Conservation (phyloP, 176 grass and related monocot genomes). For the Dactylis glomerata region DNA sequence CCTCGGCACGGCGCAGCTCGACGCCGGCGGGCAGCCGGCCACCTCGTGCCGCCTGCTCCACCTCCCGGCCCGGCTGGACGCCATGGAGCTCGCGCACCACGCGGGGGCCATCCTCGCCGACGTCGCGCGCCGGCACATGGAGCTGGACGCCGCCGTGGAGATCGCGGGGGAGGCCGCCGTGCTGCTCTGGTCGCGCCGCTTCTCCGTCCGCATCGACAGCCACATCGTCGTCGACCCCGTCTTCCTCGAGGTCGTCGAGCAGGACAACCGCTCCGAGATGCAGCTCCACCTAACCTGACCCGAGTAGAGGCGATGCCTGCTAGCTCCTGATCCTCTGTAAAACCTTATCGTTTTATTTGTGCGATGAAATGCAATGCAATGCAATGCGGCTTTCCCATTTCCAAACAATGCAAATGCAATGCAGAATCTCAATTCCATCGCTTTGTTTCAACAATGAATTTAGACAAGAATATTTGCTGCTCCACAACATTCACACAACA, state of each 20-base stretch:
- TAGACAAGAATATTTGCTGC: background rate
- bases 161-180: slow-evolving; percentile 53
- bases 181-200: slow-evolving; percentile 52
- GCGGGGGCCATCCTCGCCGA: slow-evolving; percentile 46
- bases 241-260: slow-evolving; percentile 70
- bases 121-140: slow-evolving; percentile 53
- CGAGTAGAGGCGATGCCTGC: background rate
- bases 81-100: slow-evolving; percentile 60
- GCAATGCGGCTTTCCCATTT: background rate
- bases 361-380: background rate
- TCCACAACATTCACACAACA: background rate
- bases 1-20: slow-evolving; percentile 62
- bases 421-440: background rate
- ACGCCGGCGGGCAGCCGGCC: slow-evolving; percentile 63
- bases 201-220: slow-evolving; percentile 66
- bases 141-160: slow-evolving; percentile 59
- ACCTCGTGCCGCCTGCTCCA: slow-evolving; percentile 77
- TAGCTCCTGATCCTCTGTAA: background rate
- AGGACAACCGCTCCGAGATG: slow-evolving; percentile 60
- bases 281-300: slow-evolving; percentile 43
- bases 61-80: slow-evolving; percentile 64
- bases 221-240: slow-evolving; percentile 72
- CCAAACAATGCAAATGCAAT: background rate
- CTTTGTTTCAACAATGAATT: background rate
- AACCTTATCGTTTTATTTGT: background rate